These are phyloP conservation scores for Turritis glabra DNA, from an alignment of 345 rosid species.

Conservation along the genomic window DNA sequence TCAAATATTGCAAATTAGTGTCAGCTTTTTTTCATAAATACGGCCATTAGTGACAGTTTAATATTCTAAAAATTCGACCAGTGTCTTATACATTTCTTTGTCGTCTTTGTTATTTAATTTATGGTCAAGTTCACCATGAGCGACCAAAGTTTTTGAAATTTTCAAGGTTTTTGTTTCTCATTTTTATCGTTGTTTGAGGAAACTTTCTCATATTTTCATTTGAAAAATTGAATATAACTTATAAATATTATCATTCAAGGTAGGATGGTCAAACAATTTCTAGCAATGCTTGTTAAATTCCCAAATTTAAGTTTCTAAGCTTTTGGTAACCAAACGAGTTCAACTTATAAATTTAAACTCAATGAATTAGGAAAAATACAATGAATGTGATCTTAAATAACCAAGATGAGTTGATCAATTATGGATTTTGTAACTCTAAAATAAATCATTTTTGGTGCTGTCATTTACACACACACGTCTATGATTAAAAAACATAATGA, in stretches of 20 bases:
- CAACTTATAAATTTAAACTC: background rate
- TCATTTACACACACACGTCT: slow-evolving; percentile 13
- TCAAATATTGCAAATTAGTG: background rate
- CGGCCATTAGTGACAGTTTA: slow-evolving; percentile 5
- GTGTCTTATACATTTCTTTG: slow-evolving; percentile 1
- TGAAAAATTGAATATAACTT: slow-evolving; percentile 11
- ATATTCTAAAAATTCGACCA: slow-evolving; percentile 3
- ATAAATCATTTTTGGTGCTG: background rate
- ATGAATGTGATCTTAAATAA: background rate
- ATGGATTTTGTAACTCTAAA: background rate
- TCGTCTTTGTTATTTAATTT: background rate
- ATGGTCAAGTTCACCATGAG: slow-evolving; percentile 33
- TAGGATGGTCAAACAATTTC: slow-evolving; percentile 23
- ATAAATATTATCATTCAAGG: background rate
- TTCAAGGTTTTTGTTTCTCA: background rate
- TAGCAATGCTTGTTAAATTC: background rate
- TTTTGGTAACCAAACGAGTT: background rate
- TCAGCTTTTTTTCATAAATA: background rate
- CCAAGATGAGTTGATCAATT: background rate
- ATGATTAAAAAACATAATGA: slow-evolving; percentile 26
- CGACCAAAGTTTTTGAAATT: slow-evolving; percentile 6
- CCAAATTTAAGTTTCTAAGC: background rate
- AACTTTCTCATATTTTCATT: background rate
- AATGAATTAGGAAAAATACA: background rate
- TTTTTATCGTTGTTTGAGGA: background rate